Percentiles rank a stretch among this genome's conserved stretches.
phyloP scores from a whole-genome alignment of 352 stramenopile species.

The Plasmopara halstedii region DNA sequence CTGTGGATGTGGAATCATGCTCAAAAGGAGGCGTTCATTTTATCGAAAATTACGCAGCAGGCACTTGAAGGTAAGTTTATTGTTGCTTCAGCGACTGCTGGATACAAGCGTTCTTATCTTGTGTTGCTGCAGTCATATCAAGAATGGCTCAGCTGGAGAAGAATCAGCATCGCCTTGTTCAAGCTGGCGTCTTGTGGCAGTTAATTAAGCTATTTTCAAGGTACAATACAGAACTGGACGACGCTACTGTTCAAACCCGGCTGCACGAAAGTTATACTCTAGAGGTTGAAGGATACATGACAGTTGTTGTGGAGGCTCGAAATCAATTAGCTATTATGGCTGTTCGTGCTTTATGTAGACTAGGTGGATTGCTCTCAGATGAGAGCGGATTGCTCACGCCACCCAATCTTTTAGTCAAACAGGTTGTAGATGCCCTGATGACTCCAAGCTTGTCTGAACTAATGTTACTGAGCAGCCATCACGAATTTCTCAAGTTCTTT shows the following conservation, averaged over 20 bases:
- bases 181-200: slow-evolving; percentile 59
- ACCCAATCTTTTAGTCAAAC: slow-evolving; percentile 32
- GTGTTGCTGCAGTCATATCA: slow-evolving; percentile 34
- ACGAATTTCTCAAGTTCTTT: slow-evolving; percentile 80
- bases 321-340: slow-evolving; percentile 76
- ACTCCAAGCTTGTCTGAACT: slow-evolving; percentile 67
- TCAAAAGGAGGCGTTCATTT: slow-evolving; percentile 26
- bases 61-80: slow-evolving; percentile 54
- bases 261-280: slow-evolving; percentile 32
- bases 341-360: slow-evolving; percentile 51
- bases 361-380: slow-evolving; percentile 52
- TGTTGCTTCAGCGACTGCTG: background rate
- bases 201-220: slow-evolving; percentile 54
- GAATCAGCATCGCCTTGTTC: slow-evolving; percentile 49
- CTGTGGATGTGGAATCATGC: slow-evolving; percentile 73
- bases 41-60: slow-evolving; percentile 67
- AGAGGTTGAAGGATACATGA: slow-evolving; percentile 32
- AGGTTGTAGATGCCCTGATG: slow-evolving; percentile 46
- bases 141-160: slow-evolving; percentile 46
- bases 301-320: slow-evolving; percentile 40
- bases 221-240: slow-evolving; percentile 62
- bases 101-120: background rate
- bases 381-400: slow-evolving; percentile 44
- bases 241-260: slow-evolving; percentile 30
- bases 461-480: slow-evolving; percentile 52